Conservation (phyloP, 305 asterid species). For the Salvia sclarea region DNA sequence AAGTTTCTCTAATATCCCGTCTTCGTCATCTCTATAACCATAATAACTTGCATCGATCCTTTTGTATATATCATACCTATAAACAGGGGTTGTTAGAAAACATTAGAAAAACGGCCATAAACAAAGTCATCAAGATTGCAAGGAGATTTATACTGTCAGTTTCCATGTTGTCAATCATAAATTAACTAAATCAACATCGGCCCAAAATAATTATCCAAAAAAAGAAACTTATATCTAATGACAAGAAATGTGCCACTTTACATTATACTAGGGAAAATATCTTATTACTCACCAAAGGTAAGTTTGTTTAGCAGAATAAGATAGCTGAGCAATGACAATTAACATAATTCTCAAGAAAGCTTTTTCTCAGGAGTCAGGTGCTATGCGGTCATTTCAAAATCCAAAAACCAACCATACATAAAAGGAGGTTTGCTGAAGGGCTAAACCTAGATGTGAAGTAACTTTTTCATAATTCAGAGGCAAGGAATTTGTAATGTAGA, state of each 20-base stretch:
- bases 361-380: too few species aligned
- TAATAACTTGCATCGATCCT: constrained; percentile 97
- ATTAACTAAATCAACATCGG: constrained; percentile 6
- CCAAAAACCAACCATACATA: background rate
- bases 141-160: background rate
- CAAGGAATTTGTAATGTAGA: background rate
- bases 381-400: constrained; percentile 1
- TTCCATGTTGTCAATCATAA: background rate
- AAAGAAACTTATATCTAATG: background rate
- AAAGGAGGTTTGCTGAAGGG: background rate
- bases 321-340: background rate
- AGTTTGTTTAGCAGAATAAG: background rate
- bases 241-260: background rate
- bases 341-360: background rate
- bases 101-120: constrained; percentile 20
- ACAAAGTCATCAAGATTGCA: constrained; percentile 18
- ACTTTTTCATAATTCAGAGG: background rate
- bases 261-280: background rate
- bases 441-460: constrained; percentile 2
- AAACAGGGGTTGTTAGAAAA: constrained; percentile 10
- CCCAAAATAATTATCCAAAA: background rate
- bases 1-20: constrained; percentile 72
- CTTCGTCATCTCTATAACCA: constrained; percentile 96
- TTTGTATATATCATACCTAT: constrained; percentile 91
- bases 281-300: background rate